Base-by-base conservation (phyloP, 306 rosid species). In the Malus orientalis region DNA sequence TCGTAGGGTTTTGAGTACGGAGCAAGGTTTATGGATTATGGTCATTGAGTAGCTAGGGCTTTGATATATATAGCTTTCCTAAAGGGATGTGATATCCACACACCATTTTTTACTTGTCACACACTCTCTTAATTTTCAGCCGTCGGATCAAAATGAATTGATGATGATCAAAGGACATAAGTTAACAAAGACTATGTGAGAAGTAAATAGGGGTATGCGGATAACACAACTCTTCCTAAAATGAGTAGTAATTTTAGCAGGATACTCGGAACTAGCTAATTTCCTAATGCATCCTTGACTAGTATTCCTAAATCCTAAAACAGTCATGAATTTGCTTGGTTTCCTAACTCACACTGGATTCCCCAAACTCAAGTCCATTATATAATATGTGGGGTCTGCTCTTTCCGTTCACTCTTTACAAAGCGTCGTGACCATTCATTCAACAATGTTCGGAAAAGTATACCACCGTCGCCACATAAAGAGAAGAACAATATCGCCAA, bases 61-160 rank as follows among this genome's bases (percentile, higher is more conserved):
- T 49, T 15, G 55, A 49, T 49, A 49, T 49, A 4, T 49, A 49
- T 15, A 49, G 20, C 8, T 49, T 49, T 5, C 8, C 40, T 1
- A 33, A 6, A 33, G 8, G 38, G 38, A 7, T 6, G 1, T 33
- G 38, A 33, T 33, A 33, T 5, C 38, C 38, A 33, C 38, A 33
- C 2, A 6, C 0, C 0, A 0, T 6, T 33, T 33, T 33, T 33
- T 33, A 33, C 8, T 33, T 33, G 8, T 33, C 38, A 33, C 8
- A 5, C 38, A 33, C 0, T 7, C 8, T 33, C 8, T 33, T 33
- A 33, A 33, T 33, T 33, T 33, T 33, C 2, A 0, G 2, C 40
- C 40, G 8, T 36, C 8, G 2, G 40, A 36, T 36, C 2, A 36
- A 36, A 36, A 36, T 36, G 40, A 6, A 36, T 36, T 36, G 40